A percentile compares a stretch with the other conserved stretches of the same genome.
These are phyloP conservation scores for Dictyostelium purpureum DNA, from an alignment of 78 protist species.

Conservation along the genomic window DNA sequence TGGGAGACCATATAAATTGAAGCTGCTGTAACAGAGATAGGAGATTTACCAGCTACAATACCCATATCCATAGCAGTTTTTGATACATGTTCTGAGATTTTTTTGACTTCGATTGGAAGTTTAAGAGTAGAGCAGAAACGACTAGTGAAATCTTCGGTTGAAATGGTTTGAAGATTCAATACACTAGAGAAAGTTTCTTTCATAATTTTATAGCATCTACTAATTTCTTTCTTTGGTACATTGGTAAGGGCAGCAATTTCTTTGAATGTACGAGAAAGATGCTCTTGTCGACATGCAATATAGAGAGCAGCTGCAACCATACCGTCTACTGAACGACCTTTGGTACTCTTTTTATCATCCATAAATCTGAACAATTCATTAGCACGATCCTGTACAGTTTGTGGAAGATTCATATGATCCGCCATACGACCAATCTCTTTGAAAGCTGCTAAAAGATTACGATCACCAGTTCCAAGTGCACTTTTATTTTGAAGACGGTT, in stretches of 20 bases:
- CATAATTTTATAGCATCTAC: conserved; percentile 49
- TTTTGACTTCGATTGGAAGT: conserved; percentile 55
- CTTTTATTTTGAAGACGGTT: conserved; percentile 51
- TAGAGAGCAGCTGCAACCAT: conserved; percentile 53
- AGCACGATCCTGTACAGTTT: conserved; percentile 46
- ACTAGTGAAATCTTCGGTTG: conserved; percentile 60
- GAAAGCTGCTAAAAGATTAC: conserved; percentile 48
- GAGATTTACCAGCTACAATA: conserved; percentile 69
- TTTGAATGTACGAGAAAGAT: conserved; percentile 49
- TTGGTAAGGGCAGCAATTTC: conserved; percentile 54
- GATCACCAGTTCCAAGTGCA: conserved; percentile 58
- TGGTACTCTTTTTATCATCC: conserved; percentile 49
- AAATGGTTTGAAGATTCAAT: conserved; percentile 35
- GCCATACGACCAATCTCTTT: conserved; percentile 66
- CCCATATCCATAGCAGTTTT: conserved; percentile 64
- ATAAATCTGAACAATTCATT: conserved; percentile 44
- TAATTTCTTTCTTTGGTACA: conserved; percentile 42
- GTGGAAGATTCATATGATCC: conserved; percentile 63
- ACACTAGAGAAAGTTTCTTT: conserved; percentile 12
- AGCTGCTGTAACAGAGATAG: conserved; percentile 76
- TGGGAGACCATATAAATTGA: conserved; percentile 56
- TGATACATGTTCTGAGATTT: conserved; percentile 49
- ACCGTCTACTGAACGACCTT: conserved; percentile 60
- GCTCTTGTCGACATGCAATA: conserved; percentile 51
- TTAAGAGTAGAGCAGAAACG: conserved; percentile 52